phyloP scores from a whole-genome alignment of 2,329 filamentous ascomycete species.

The Penicillium sp. region DNA sequence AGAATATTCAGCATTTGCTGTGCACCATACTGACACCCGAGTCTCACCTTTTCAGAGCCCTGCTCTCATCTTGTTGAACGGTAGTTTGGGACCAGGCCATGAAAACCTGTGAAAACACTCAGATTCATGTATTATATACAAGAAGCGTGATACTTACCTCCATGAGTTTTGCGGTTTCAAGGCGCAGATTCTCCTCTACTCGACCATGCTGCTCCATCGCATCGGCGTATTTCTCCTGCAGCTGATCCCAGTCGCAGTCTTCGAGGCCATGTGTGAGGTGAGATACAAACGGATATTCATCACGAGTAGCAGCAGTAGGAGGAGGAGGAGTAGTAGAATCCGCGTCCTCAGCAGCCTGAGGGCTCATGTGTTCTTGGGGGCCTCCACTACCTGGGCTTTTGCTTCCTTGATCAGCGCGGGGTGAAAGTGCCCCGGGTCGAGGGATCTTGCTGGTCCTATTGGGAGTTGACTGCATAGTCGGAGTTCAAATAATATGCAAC shows the following conservation, averaged over 20 bases:
- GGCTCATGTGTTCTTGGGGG: slow-evolving; percentile 12
- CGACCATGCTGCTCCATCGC: slow-evolving; percentile 65
- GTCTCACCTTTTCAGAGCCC: slow-evolving; percentile 72
- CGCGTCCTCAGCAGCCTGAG: slow-evolving; percentile 9
- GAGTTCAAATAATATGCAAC: neutral
- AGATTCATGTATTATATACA: neutral
- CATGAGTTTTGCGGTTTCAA: slow-evolving; percentile 68
- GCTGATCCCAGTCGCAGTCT: slow-evolving; percentile 75
- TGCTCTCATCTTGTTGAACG: slow-evolving; percentile 70
- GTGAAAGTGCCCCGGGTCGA: slow-evolving; percentile 12
- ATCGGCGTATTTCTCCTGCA: slow-evolving; percentile 68
- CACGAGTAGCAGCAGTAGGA: neutral
- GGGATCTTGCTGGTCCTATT: slow-evolving; percentile 8
- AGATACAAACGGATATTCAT: slow-evolving; percentile 19
- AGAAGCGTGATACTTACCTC: slow-evolving; percentile 50
- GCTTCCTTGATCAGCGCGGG: slow-evolving; percentile 14
- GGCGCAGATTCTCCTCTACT: slow-evolving; percentile 65
- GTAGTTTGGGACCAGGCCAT: slow-evolving; percentile 75
- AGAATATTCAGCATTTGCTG: slow-evolving; percentile 5
- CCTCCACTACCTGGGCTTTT: slow-evolving; percentile 4
- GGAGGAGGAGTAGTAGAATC: neutral
- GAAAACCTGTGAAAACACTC: slow-evolving; percentile 64
- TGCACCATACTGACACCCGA: neutral
- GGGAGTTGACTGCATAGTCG: slow-evolving; percentile 5
- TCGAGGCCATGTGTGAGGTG: slow-evolving; percentile 54